Evolutionary conservation across 805 yeast genomes (phyloP), one percentile per base, ranked within the genome.

Genomic region (Wickerhamomyces chaumierensis): DNA sequence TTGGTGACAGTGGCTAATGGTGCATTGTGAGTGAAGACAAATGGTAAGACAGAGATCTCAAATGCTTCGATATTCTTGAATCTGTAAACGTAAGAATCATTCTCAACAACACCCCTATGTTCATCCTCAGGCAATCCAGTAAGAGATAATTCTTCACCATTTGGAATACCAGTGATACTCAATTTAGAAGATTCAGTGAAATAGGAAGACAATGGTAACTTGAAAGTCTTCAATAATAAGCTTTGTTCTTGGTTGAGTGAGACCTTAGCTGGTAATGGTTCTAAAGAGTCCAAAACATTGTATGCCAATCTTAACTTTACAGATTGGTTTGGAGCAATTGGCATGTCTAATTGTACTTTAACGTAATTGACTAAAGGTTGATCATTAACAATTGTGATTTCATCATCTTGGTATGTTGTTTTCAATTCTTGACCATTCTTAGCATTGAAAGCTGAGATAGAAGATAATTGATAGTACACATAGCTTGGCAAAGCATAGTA

Each of bases 191-290:
- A 21, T 25, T 43, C 42, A 16, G 94, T 81, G 7, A 53, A 51
- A 60, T 90, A 88, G 2, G 81, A 69, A 32, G 82, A 69, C 43
- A 69, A 61, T 18, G 81, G 76, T 42, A 68, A 68, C 53, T 75
- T 75, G 49, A 70, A 60, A 28, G 80, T 69, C 34, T 63, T 58
- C 45, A 75, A 61, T 33, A 75, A 58, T 39, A 90, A 53, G 23
- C 65, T 60, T 64, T 88, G 96, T 27, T 60, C 60, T 18, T 73
- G 83, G 9, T 61, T 63, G 63, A 88, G 67, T 15, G 60, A 65
- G 33, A 81, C 73, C 43, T 66, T 61, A 37, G 66, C 69, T 1
- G 97, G 96, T 37, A 71, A 56, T 33, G 96, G 85, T 37, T 48
- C 43, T 36, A 78, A 50, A 28, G 62, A 55, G 41, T 68, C 63